Evolutionary conservation across 2,329 filamentous ascomycete species (phyloP), one percentile per base, ranked within the genome.

Genomic region (Dactylellina parvicollis): DNA sequence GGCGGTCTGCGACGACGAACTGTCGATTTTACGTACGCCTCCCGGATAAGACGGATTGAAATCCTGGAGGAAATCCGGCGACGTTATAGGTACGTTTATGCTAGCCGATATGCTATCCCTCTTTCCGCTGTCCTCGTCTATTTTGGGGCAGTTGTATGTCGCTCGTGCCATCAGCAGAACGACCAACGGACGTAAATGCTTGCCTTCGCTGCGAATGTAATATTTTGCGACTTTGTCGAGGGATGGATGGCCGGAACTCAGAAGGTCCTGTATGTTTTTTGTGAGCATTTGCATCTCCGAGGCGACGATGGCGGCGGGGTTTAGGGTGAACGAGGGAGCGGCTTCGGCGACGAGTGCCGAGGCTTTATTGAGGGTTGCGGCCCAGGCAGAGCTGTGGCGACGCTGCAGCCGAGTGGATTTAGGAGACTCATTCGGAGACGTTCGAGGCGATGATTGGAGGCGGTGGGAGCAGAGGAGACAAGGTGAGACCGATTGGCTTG

Each of bases 171-270:
- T 98, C 78, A 99, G 88, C 75, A 99, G 87, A 28, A 99, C 93
- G 74, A 99, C 90, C 81, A 97, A 87, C 28, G 95, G 95, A 76
- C 95, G 89, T 77, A 99, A 89, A 82, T 98, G 95, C 83, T 99
- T 99, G 75, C 95, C 95, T 84, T 98, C 92, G 71, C 91, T 91
- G 79, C 94, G 91, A 20, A 95, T 96, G 81, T 99, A 99, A 84
- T 99, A 99, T 82, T 99, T 99, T 57, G 95, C 92, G 26, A 93
- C 94, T 42, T 92, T 93, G 80, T 98, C 95, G 72, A 99, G 86
- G 47, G 93, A 92, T 0, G 95, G 95, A 80, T 99, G 94, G 4
- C 94, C 94, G 0, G 93, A 97, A 4, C 94, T 94, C 14, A 98
- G 84, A n/a, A 98, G 85, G 79, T 96, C 91, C 74, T 92, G 87